Evolutionary conservation across 2,329 filamentous ascomycete genomes (phyloP).

Genomic region (Thielaviopsis cerberus): DNA sequence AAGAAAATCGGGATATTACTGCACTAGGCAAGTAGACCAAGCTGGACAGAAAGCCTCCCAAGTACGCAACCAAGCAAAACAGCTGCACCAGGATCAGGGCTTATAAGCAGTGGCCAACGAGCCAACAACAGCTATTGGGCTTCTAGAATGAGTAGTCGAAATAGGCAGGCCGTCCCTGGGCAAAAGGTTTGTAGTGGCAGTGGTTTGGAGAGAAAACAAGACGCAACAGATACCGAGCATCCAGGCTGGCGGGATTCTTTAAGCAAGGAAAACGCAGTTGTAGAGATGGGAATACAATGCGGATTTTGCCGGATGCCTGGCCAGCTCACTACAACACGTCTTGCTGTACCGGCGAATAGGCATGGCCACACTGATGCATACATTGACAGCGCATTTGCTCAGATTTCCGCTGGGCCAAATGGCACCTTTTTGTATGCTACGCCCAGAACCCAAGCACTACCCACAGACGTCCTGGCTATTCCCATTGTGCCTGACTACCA

Average conservation of each 20-base stretch:
- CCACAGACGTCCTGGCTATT: too few species aligned
- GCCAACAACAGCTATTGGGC: not conserved
- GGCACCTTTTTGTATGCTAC: too few species aligned
- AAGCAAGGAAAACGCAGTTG: not conserved
- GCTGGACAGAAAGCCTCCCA: not conserved
- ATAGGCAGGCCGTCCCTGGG: not conserved
- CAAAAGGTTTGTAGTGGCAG: not conserved
- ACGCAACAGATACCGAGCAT: not conserved
- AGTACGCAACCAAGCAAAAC: not conserved
- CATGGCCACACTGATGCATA: too few species aligned
- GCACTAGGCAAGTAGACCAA: not conserved
- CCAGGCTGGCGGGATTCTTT: not conserved
- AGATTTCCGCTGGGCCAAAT: too few species aligned
- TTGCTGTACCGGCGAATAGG: not conserved
- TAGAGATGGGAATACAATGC: not conserved
- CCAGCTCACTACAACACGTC: not conserved
- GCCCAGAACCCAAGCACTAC: too few species aligned
- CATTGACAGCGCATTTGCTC: too few species aligned
- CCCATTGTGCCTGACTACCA: too few species aligned
- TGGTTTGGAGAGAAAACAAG: not conserved
- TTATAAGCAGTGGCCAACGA: too few species aligned
- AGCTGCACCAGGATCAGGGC: not conserved
- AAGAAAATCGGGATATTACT: not conserved
- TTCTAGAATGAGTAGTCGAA: not conserved
- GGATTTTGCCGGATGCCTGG: not conserved